Evolutionary conservation across 148 eudicot genomes (phyloP).

Genomic region (Linanthus parryae): DNA sequence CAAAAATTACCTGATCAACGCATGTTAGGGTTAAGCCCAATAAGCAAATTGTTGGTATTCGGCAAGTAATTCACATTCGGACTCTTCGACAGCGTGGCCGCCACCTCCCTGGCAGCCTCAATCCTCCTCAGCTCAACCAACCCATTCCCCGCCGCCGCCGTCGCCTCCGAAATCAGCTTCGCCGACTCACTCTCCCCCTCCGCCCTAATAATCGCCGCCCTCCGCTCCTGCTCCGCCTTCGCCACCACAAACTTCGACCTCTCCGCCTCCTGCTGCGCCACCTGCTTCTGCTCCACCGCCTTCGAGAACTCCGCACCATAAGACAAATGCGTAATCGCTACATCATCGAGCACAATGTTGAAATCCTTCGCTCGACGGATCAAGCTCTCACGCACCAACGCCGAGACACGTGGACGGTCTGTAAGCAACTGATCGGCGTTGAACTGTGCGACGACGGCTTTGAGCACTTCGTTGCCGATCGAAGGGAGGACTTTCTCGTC

Average conservation of each 20-base stretch:
- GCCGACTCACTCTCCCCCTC: constrained; percentile 98
- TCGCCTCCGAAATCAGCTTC: constrained; percentile 91
- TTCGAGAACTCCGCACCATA: constrained; percentile 90
- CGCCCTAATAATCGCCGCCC: constrained; percentile 93
- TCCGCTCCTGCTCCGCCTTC: constrained; percentile 92
- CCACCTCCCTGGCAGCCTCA: constrained; percentile 89
- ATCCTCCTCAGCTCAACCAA: constrained; percentile 94
- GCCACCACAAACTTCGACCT: constrained; percentile 86
- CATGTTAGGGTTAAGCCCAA: constrained; percentile 55
- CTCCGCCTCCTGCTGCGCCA: constrained; percentile 99
- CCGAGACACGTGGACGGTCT: constrained; percentile 71
- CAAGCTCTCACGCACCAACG: constrained; percentile 74
- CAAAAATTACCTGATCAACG: too few relatives aligned
- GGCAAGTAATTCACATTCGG: constrained; percentile 68
- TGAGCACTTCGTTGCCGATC: constrained; percentile 73
- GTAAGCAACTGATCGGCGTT: constrained; percentile 80
- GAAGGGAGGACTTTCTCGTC: constrained; percentile 79
- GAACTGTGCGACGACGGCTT: constrained; percentile 84
- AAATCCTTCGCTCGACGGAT: constrained; percentile 76
- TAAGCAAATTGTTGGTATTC: constrained; percentile 67
- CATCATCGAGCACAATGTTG: constrained; percentile 85
- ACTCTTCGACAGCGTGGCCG: constrained; percentile 54
- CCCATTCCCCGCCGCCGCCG: constrained; percentile 78
- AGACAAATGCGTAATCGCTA: constrained; percentile 88
- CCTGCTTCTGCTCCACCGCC: constrained; percentile 99